Base-by-base conservation (phyloP, 2,329 filamentous ascomycete genomes). In the Ophiocordyceps unilateralis region DNA sequence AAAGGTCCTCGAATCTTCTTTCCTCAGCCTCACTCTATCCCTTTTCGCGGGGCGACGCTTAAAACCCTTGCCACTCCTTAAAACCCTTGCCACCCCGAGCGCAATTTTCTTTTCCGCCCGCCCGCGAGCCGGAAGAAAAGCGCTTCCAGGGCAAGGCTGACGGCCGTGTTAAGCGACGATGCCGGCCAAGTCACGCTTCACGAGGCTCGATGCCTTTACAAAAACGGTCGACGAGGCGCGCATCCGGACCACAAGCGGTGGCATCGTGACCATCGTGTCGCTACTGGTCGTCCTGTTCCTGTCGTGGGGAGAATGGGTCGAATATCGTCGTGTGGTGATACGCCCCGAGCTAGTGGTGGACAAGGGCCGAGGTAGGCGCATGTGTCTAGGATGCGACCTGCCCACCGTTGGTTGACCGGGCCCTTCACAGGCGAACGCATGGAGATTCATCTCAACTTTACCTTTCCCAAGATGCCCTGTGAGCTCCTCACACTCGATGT, bases 181-280 rank as follows among this genome's bases (percentile, higher is more conserved):
- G 91, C 71, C 88, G 51, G 67, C 81, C 57, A 94, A 93, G 70
- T 93, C 86, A 53, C 81, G 91, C 62, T 95, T 98, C 60, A 94
- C 84, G 46, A 81, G 82, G 75, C 84, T 98, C 50, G 91, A 98
- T 65, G 91, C 91, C 72, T 98, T 98, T 62, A 94, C 89, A 42
- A 98, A 98, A 67, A 98, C 91, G 12, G 91, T 98, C 53, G 91
- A 98, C 62, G 91, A 98, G 77, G 91, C 93, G 51, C 78, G 91
- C 54, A 78, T 98, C 59, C 83, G 93, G 55, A 98, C 91, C 26
- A 95, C 88, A 7, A 94, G 87, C 3, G 91, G 91, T 50, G 91
- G 91, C 51, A 77, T 98, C 53, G 86, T 98, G 55, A 98, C 91
- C 44, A 87, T 98, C 54, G 74, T 81, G 51, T 95, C 88, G 47